phyloP scores from a whole-genome alignment of 768 basidiomycete species.

The Pulveroboletus sp. region DNA sequence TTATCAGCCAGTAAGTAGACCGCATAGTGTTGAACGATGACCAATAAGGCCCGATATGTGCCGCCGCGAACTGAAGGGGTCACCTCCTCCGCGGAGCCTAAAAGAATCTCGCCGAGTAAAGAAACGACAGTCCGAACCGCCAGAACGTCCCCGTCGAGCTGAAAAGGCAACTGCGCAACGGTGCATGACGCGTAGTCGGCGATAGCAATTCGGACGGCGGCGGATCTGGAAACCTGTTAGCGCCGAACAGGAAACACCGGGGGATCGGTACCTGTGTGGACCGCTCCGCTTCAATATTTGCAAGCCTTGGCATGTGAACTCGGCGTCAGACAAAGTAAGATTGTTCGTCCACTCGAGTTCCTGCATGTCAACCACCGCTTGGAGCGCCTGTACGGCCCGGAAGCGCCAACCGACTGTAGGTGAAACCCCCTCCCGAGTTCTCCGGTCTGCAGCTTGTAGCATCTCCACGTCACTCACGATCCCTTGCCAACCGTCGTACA shows the following conservation, averaged over 20 bases:
- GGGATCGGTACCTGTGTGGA: conserved; percentile 36
- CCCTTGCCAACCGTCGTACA: conserved; percentile 13
- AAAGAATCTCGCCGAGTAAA: conserved; percentile 37
- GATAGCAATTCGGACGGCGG: conserved; percentile 14
- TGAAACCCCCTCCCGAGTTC: neutral
- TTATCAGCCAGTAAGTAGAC: conserved; percentile 25
- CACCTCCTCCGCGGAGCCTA: conserved; percentile 45
- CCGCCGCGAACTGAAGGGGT: conserved; percentile 43
- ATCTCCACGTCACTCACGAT: conserved; percentile 14
- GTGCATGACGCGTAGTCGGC: conserved; percentile 22
- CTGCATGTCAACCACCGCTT: conserved; percentile 44
- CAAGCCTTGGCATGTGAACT: conserved; percentile 43
- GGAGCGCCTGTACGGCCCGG: conserved; percentile 27
- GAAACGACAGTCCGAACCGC: conserved; percentile 31
- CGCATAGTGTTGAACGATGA: conserved; percentile 43
- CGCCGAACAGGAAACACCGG: neutral
- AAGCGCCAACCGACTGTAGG: conserved; percentile 16
- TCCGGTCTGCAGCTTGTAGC: neutral
- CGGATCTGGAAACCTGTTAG: conserved; percentile 17
- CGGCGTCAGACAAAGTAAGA: conserved; percentile 36
- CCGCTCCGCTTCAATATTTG: conserved; percentile 40
- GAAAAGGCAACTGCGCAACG: conserved; percentile 8
- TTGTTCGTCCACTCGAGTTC: conserved; percentile 55
- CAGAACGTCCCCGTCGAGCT: conserved; percentile 13
- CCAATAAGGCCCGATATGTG: conserved; percentile 39